Evolutionary conservation across 1,284 basidiomycete species (phyloP), one percentile per base, ranked within the genome.

Genomic region (Hypsizygus ulmarius): DNA sequence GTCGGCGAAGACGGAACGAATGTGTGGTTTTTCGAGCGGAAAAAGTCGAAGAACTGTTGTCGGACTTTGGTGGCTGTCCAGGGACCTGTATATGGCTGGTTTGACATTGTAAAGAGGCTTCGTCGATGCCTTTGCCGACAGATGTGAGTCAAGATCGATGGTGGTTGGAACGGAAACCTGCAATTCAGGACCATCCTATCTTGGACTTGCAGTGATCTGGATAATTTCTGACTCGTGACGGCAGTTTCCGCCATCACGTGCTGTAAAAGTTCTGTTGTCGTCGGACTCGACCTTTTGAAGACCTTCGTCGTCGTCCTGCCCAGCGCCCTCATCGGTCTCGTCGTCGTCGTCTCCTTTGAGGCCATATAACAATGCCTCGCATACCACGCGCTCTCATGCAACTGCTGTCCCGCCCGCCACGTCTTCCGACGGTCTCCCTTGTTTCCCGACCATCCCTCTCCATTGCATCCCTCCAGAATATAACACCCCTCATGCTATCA

Each of bases 1-100:
- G 93, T 96, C 10, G 91, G 82, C 5, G 91, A 94, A 37, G 92
- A 96, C n/a, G 88, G 88, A 51, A 95, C 92, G 67, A 93, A 97
- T 30, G 88, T 88, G 70, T 99, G 97, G 54, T 80, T 77, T 60
- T 84, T 83, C 42, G 75, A 73, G 50, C 82, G 75, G 71, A 98
- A 99, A 73, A 65, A 79, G 50, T 71, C 60, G 51, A 84, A 85
- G 59, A 91, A 85, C 68, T 88, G 81, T 73, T 90, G 82, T 55
- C 89, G 82, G 55, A 88, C 85, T 68, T 82, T 85, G 67, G 79
- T 76, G 25, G 89, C 84, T 55, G 90, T 78, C 65, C 89, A 80
- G 19, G 81, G 65, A 18, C 67, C 68, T n/a, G 57, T 59, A 52
- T 69, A 68, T 6, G 57, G 52, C 21, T 55, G 37, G 39, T 57